Evolutionary conservation across 352 stramenopile species (phyloP), one percentile per base, ranked within the genome.

Genomic region (Phytophthora kernoviae): DNA sequence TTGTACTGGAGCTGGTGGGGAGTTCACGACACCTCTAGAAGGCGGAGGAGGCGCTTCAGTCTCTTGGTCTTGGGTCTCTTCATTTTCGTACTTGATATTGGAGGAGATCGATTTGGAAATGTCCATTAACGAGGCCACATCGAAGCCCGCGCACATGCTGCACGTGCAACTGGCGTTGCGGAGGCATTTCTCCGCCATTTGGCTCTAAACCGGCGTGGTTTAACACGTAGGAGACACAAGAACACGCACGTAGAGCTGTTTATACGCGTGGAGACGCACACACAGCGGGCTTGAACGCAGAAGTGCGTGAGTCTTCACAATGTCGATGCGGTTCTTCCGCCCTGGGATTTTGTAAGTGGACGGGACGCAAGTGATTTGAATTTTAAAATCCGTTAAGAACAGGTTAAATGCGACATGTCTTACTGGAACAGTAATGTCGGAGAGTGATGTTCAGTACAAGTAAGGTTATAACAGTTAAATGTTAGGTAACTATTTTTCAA

Each of bases 161-260:
- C 87, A 96, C 55, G 56, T 90, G 79, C 87, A 96, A 63, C 77
- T 96, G 80, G 93, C 91, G 66, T 88, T 94, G 54, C 87, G 85
- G 34, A 94, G 70, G 46, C 87, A 96, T 73, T 87, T 89, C 36
- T 91, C 81, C 27, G 69, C 76, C 84, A 93, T 93, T 54, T 47
- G 27, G 5, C 1, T 8, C 5, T 22, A 48, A 18, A 52, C 26
- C 59, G 32, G 18, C 22, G 59, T 46, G 18, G 0, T 15, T 26
- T 27, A 15, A 41, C 2, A 63, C 33, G n/a, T 2, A 5, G 32
- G 27, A 50, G 6, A 10, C 30, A 6, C 6, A n/a, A 27, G 3
- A 1, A 64, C n/a, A 30, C 30, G 10, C 17, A 15, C 18, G 26
- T 11, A 39, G 14, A 39, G 33, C 2, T 12, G 9, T 5, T 5